A percentile compares a stretch with the other conserved stretches of the same genome.
phyloP scores from a whole-genome alignment of 768 basidiomycete genomes.

The Mycena rosella region DNA sequence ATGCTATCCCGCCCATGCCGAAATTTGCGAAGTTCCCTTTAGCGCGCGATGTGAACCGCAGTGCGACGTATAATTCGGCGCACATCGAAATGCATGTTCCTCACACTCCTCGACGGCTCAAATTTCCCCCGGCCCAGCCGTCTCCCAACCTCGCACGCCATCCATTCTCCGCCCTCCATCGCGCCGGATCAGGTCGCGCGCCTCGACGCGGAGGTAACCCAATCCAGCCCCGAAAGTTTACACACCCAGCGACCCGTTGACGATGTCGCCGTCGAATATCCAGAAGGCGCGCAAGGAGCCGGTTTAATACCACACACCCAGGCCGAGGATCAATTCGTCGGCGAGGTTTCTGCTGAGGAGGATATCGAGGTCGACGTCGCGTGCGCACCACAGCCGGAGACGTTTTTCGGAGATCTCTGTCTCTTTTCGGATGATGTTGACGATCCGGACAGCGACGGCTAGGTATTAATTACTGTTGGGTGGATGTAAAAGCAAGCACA shows the following conservation, averaged over 20 bases:
- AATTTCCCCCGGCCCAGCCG: neutral
- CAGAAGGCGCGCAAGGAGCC: no score
- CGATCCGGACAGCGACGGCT: conserved; percentile 24
- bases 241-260: neutral
- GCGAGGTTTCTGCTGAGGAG: neutral
- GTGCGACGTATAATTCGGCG: neutral
- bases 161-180: neutral
- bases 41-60: neutral
- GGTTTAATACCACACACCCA: neutral
- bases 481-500: neutral
- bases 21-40: conserved; percentile 18
- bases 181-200: neutral
- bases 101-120: neutral
- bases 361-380: neutral
- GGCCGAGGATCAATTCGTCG: neutral
- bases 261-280: neutral
- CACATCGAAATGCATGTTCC: neutral
- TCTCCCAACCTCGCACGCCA: neutral
- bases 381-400: neutral
- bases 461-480: neutral
- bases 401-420: conserved; percentile 25
- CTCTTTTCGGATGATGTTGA: conserved; percentile 27
- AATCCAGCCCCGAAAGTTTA: neutral
- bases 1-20: neutral
- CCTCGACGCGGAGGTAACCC: no score